Base-by-base conservation (phyloP, 106 monocot species). In the Acorus calamus region DNA sequence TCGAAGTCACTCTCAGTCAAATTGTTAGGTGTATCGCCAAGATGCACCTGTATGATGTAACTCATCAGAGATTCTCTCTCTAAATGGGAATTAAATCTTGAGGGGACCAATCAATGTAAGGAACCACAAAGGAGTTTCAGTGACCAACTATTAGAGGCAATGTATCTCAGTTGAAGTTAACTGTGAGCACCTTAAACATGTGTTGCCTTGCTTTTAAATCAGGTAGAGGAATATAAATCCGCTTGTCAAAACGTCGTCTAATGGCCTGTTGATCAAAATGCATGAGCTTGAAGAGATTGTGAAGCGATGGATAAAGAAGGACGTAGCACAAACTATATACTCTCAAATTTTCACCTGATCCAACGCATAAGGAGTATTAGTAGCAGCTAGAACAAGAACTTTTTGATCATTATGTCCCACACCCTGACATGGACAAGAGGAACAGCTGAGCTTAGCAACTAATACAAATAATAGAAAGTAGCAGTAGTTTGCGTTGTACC, bases 181-280 rank as follows among this genome's bases (percentile, higher is more conserved):
- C 4, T 8, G 50, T 43, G 67, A 10, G 2, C 61, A 90, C 89
- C 84, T 89, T 84, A 61, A 89, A 89, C 84, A 89, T 89, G 73
- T 89, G 89, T 55, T 89, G 89, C 66, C 89, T 81, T 42, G 89
- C 89, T 77, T 89, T 89, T 44, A 65, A 46, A 55, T 89, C 89
- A 60, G 89, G 89, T 42, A 89, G 84, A 74, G 89, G 89, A 69
- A 89, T 89, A 60, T 89, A 82, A 61, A 89, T 89, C 13, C 89
- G 68, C 76, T 89, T 89, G 64, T 89, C 89, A 75, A 89, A 89
- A 77, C 89, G 84, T 46, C 89, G 69, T 12, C 89, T 63, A 50
- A 89, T 76, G 45, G 89, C 89, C 89, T 89, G 69, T 43, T 3
- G 9, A 13, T 49, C 3, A 62, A 3, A 64, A 76, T 42, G 8